phyloP scores from a whole-genome alignment of 345 rosid species.

The Eucalyptus shirleyi region DNA sequence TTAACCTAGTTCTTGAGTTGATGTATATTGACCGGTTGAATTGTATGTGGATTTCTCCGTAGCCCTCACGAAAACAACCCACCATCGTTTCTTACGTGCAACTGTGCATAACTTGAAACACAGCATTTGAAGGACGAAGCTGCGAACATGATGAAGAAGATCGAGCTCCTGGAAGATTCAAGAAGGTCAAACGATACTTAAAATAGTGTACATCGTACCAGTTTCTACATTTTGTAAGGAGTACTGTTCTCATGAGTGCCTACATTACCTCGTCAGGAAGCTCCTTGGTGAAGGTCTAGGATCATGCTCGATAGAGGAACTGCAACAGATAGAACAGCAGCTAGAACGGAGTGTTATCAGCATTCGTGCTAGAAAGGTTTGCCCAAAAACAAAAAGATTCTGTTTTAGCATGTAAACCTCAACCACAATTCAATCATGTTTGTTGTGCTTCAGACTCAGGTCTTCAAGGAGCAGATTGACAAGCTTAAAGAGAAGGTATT shows the following conservation, averaged over 20 bases:
- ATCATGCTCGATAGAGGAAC: conserved; percentile 21
- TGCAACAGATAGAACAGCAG: conserved; percentile 23
- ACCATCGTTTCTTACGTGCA: background rate
- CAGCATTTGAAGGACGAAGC: conserved; percentile 81
- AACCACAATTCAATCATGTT: background rate
- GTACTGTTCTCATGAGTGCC: background rate
- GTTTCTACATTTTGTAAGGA: background rate
- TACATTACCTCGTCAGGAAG: conserved; percentile 4
- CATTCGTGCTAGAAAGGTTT: conserved; percentile 26
- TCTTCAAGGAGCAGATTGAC: conserved; percentile 58
- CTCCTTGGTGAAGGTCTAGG: conserved; percentile 22
- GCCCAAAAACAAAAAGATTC: background rate
- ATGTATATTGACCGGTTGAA: background rate
- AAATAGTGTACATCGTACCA: too few relatives aligned
- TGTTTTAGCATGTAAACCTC: background rate
- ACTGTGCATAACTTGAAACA: background rate
- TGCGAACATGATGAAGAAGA: conserved; percentile 59
- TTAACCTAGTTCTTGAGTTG: background rate
- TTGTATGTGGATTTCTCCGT: background rate
- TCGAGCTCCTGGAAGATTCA: conserved; percentile 66
- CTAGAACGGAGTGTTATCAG: conserved; percentile 18
- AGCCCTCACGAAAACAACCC: background rate
- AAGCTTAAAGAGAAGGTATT: conserved; percentile 59
- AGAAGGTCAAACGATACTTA: conserved; percentile 29
- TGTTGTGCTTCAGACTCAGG: conserved; percentile 39